These are phyloP conservation scores for Cystoderma amianthinum DNA, from an alignment of 768 basidiomycete species.

Conservation along the genomic window DNA sequence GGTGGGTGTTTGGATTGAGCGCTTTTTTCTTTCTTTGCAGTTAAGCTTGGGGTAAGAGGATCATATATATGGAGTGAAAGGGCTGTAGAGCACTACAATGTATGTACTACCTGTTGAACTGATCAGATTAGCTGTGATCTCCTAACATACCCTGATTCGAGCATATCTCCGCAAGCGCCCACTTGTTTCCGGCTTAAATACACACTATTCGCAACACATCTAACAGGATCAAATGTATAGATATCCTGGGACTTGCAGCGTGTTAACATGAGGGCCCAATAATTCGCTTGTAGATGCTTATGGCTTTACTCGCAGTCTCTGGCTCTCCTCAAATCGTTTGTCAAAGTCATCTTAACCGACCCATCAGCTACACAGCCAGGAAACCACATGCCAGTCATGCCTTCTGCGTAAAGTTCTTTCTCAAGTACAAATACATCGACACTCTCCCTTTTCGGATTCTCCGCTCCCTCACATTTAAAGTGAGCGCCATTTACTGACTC, in stretches of 20 bases:
- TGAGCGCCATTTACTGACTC: not conserved
- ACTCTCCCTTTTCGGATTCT: conserved; percentile 10
- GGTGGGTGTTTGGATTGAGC: not conserved
- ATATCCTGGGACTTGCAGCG: not conserved
- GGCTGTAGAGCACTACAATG: not conserved
- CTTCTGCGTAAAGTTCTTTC: conserved; percentile 15
- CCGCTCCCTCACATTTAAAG: conserved; percentile 6
- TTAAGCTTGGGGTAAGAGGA: not conserved
- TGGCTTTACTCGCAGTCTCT: not conserved
- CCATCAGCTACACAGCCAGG: conserved; percentile 22
- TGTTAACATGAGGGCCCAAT: not conserved
- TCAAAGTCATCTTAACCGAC: conserved; percentile 15
- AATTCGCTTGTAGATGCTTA: not conserved
- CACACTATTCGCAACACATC: not conserved
- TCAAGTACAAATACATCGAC: conserved; percentile 11
- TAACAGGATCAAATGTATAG: too few relatives aligned
- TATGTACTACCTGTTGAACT: too few relatives aligned
- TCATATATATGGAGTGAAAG: not conserved
- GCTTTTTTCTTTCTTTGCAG: not conserved
- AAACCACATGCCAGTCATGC: conserved; percentile 24
- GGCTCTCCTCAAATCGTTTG: not conserved
- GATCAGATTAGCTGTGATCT: too few relatives aligned
- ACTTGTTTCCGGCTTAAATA: too few relatives aligned
- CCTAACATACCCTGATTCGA: not conserved
- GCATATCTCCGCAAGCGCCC: not conserved